Conservation (phyloP, 2,329 filamentous ascomycete genomes). For the Tolypocladium album region DNA sequence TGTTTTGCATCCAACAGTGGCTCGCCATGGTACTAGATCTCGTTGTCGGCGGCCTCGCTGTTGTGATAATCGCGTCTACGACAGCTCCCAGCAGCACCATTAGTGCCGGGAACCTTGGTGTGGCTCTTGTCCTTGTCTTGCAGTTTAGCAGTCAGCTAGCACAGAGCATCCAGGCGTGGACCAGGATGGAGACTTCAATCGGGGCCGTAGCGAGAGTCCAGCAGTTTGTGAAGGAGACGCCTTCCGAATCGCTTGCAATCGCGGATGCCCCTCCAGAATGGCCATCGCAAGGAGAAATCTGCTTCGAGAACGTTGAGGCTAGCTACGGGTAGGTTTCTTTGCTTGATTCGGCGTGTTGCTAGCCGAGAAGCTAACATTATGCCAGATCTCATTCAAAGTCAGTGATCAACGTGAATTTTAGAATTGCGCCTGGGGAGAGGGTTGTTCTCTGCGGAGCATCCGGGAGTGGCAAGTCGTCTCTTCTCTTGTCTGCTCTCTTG, state of each 20-base stretch:
- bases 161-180: conserved; percentile 20
- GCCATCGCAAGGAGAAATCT: conserved; percentile 17
- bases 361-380: neutral
- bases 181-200: conserved; percentile 19
- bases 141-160: conserved; percentile 16
- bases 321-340: conserved; percentile 10
- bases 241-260: conserved; percentile 1
- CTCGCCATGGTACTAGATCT: conserved; percentile 36
- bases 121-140: conserved; percentile 15
- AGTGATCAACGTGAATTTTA: conserved; percentile 17
- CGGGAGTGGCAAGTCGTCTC: conserved; percentile 23
- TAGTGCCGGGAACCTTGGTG: conserved; percentile 15
- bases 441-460: conserved; percentile 33
- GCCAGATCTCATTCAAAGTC: neutral
- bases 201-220: conserved; percentile 23
- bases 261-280: conserved; percentile 11
- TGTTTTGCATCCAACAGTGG: conserved; percentile 38
- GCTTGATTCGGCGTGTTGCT: neutral
- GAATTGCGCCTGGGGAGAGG: conserved; percentile 20
- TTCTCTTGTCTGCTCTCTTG: conserved; percentile 32
- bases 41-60: conserved; percentile 30
- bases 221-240: conserved; percentile 17
- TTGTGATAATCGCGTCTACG: conserved; percentile 31
- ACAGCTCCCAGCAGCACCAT: conserved; percentile 16
- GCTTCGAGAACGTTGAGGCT: conserved; percentile 15